Percentiles rank a stretch among this genome's conserved stretches.
Conservation (phyloP, 1,284 basidiomycete genomes). For the Ganoderma multipileum region DNA sequence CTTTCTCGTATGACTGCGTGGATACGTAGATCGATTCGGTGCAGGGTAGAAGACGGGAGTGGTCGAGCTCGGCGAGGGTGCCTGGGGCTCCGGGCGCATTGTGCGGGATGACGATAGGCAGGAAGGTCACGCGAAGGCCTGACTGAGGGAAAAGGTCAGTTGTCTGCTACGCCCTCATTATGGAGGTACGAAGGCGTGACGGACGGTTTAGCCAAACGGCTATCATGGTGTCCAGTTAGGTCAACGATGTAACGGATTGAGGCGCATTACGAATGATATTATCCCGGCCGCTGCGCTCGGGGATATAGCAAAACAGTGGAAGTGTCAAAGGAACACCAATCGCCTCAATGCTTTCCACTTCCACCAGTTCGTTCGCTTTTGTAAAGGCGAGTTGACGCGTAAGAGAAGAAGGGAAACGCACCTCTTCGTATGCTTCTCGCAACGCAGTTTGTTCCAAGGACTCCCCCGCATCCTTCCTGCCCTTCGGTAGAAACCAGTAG, state of each 20-base stretch:
- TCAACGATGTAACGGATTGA: too few species aligned
- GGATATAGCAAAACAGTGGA: background rate
- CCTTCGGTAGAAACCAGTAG: conserved; percentile 63
- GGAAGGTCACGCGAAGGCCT: conserved; percentile 56
- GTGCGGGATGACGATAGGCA: conserved; percentile 50
- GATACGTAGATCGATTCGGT: conserved; percentile 58
- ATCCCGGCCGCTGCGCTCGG: too few species aligned
- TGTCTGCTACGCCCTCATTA: background rate
- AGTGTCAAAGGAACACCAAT: background rate
- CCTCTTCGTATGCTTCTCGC: conserved; percentile 72
- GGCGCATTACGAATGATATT: too few species aligned
- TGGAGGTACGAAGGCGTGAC: background rate
- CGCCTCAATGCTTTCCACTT: background rate
- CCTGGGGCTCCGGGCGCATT: conserved; percentile 48
- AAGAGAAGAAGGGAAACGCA: conserved; percentile 29
- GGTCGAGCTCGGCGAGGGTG: conserved; percentile 13
- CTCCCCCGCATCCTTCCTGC: conserved; percentile 70
- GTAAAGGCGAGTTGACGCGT: background rate
- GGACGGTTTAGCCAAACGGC: too few species aligned
- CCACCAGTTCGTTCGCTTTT: background rate
- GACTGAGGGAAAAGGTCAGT: conserved; percentile 44
- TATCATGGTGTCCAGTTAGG: too few species aligned
- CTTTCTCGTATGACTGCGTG: conserved; percentile 37
- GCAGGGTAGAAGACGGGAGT: conserved; percentile 32
- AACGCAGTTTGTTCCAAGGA: conserved; percentile 61